Base-by-base conservation (phyloP, 1,284 basidiomycete genomes). In the Apiotrichum sp. region DNA sequence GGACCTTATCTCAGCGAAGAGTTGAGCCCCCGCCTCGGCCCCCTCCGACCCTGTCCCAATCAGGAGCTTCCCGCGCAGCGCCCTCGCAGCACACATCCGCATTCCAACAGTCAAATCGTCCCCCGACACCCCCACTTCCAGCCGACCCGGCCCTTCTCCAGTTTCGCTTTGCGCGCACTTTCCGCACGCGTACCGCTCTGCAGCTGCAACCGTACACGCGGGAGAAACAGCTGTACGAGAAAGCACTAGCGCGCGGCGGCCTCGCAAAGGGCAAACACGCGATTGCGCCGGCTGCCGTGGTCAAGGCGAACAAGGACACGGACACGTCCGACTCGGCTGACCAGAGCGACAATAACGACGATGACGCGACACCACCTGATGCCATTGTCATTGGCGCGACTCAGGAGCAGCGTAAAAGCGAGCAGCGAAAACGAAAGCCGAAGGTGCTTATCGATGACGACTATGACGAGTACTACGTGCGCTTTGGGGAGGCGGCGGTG, bases 161-260 rank as follows among this genome's bases (percentile, higher is more conserved):
- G 41, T 77, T 75, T 46, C 69, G 72, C 3, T 68, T 65, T 3
- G 66, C 65, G 4, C 62, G 75, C 7, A 74, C 73, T 1, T 75
- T 77, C 44, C 69, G 75, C 4, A 73, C 69, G 0, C 65, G 75
- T n/a, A 77, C 75, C 0, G 67, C 69, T 2, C 62, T 77, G 1
- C 75, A 77, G 50, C 66, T 77, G 0, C 73, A 75, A 42, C 75
- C 75, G 0, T 77, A 77, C 58, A 75, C 74, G 2, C 65, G 66
- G 47, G 75, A 77, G 53, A 61, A 66, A 22, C 68, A 70, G 57
- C 60, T 67, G 14, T 77, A 77, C 59, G 68, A 70, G 47, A 65
- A 64, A 1, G 65, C 64, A 0, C 56, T 77, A 3, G 62, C 66
- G 3, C 62, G 65, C 36, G 73, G 75, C 2, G 70, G 73, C 9